phyloP scores from a whole-genome alignment of 768 basidiomycete genomes.

The Xerocomus brunneocitrinus region DNA sequence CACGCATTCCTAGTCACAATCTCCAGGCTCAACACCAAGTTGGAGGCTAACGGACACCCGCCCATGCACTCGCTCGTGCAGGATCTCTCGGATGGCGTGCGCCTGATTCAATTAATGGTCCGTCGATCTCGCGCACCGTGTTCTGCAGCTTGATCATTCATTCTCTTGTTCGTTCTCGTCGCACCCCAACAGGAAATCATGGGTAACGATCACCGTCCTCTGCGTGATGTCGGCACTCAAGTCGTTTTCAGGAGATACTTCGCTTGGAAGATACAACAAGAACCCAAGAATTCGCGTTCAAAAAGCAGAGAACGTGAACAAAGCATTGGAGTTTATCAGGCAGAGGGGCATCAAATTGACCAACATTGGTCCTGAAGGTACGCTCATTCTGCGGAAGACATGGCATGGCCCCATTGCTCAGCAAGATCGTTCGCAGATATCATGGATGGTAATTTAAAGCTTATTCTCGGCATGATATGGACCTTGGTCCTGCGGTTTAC shows the following conservation, averaged over 20 bases:
- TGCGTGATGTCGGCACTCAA: slow-evolving; percentile 7
- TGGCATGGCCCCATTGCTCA: neutral
- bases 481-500: slow-evolving; percentile 95
- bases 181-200: slow-evolving; percentile 78
- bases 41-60: slow-evolving; percentile 79
- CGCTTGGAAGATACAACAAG: slow-evolving; percentile 93
- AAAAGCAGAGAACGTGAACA: slow-evolving; percentile 97
- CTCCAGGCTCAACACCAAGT: slow-evolving; percentile 89
- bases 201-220: slow-evolving; percentile 46
- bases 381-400: slow-evolving; percentile 2
- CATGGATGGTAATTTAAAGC: slow-evolving; percentile 97
- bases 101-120: slow-evolving; percentile 93
- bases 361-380: slow-evolving; percentile 96
- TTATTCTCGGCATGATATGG: slow-evolving; percentile 99
- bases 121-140: slow-evolving; percentile 12
- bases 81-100: slow-evolving; percentile 93
- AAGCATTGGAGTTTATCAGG: slow-evolving; percentile 92
- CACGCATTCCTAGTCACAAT: neutral
- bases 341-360: slow-evolving; percentile 92
- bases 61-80: slow-evolving; percentile 85
- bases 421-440: slow-evolving; percentile 59
- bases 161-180: neutral
- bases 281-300: slow-evolving; percentile 89
- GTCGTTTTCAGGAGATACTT: slow-evolving; percentile 62
- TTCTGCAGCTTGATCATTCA: slow-evolving; percentile 1